Conservation (phyloP, 331 rosid genomes). For the Erythrophleum ivorense region DNA sequence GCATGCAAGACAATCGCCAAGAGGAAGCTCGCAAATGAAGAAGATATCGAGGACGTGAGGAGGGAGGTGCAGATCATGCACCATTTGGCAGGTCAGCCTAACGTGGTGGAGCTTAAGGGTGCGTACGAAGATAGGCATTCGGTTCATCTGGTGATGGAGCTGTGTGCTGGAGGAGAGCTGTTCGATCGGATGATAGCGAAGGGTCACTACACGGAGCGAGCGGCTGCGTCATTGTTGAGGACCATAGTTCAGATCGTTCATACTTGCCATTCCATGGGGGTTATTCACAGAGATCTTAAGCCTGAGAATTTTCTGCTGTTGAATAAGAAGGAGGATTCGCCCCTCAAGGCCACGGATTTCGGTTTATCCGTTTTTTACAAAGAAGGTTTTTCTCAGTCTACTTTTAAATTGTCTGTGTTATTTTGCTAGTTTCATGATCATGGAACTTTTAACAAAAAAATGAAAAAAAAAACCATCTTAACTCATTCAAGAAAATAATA, state of each 20-base stretch:
- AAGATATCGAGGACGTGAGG: conserved; percentile 87
- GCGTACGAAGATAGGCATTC: conserved; percentile 89
- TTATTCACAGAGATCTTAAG: conserved; percentile 94
- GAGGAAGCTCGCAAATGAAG: conserved; percentile 79
- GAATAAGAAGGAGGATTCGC: conserved; percentile 78
- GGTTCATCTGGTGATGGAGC: conserved; percentile 93
- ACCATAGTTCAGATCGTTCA: conserved; percentile 91
- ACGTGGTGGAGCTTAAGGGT: conserved; percentile 86
- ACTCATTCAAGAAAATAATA: not conserved
- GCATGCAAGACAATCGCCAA: conserved; percentile 97
- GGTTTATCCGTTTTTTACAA: conserved; percentile 92
- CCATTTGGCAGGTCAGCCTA: conserved; percentile 77
- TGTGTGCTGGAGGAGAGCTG: conserved; percentile 94
- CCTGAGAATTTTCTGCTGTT: conserved; percentile 93
- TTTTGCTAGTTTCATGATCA: not conserved
- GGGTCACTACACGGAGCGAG: conserved; percentile 94
- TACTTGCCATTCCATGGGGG: conserved; percentile 93
- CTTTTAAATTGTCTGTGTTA: not conserved
- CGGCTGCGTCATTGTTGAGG: conserved; percentile 79
- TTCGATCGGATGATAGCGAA: conserved; percentile 91
- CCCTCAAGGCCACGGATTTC: conserved; percentile 93
- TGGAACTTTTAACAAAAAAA: not conserved
- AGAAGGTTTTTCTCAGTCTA: conserved; percentile 60
- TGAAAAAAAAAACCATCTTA: not conserved
- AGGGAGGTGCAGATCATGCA: conserved; percentile 97